Evolutionary conservation across 441 rosid species (phyloP).

Genomic region (Omphalea diandra): DNA sequence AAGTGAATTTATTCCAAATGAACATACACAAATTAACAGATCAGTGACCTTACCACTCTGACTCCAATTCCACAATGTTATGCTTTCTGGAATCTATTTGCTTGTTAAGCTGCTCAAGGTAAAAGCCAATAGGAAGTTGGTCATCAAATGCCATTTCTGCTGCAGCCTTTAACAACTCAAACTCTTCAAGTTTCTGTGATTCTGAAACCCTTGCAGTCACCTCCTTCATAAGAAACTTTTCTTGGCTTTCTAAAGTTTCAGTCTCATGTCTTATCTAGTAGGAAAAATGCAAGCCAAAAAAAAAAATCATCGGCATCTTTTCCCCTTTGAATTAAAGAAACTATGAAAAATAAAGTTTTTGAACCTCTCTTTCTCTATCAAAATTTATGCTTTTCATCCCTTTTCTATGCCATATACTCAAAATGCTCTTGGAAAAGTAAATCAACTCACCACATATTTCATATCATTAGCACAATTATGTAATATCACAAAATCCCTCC

Average conservation of each 20-base stretch:
- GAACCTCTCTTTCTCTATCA: not conserved
- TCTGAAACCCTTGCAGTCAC: conserved; percentile 40
- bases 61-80: conserved; percentile 43
- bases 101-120: conserved; percentile 49
- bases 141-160: conserved; percentile 53
- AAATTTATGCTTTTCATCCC: conserved; percentile 2
- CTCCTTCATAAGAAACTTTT: conserved; percentile 33
- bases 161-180: conserved; percentile 52
- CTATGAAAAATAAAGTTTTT: not conserved
- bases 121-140: conserved; percentile 43
- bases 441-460: not conserved
- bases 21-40: not conserved
- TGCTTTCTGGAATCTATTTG: conserved; percentile 40
- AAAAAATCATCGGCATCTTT: conserved; percentile 11
- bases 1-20: not conserved
- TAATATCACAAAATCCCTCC: conserved; percentile 15
- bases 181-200: conserved; percentile 49
- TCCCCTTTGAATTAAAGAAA: not conserved
- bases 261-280: conserved; percentile 35
- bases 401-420: not conserved
- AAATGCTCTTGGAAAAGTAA: not conserved
- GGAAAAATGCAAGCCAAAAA: conserved; percentile 16
- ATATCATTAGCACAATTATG: not conserved
- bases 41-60: conserved; percentile 47
- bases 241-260: conserved; percentile 32